These are phyloP conservation scores for Clitopilus passeckerianus DNA, from an alignment of 768 basidiomycete species.

Conservation along the genomic window DNA sequence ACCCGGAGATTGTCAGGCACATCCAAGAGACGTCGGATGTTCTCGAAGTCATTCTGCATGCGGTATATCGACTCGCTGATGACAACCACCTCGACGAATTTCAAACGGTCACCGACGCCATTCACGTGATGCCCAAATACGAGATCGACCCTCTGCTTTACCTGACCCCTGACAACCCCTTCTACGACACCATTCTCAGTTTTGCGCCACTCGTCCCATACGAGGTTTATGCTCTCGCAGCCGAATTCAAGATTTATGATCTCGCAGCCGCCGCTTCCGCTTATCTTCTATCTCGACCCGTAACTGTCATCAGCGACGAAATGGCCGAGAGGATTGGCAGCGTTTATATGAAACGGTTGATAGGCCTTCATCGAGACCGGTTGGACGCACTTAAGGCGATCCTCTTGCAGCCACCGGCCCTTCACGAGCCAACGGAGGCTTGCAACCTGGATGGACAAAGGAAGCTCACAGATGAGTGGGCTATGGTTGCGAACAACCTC, in stretches of 20 bases:
- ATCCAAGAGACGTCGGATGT: constrained; percentile 37
- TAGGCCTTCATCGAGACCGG: constrained; percentile 18
- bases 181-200: constrained; percentile 20
- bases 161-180: constrained; percentile 18
- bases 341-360: constrained; percentile 20
- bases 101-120: constrained; percentile 32
- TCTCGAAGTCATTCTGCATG: constrained; percentile 50
- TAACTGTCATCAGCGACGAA: constrained; percentile 20
- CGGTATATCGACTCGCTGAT: constrained; percentile 42
- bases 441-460: constrained; percentile 28
- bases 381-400: constrained; percentile 18
- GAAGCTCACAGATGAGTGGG: constrained; percentile 30
- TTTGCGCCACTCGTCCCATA: constrained; percentile 25
- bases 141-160: constrained; percentile 12
- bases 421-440: constrained; percentile 19
- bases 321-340: constrained; percentile 19
- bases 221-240: constrained; percentile 34
- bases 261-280: constrained; percentile 28
- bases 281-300: constrained; percentile 18
- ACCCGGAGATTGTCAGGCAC: constrained; percentile 15
- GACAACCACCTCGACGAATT: constrained; percentile 45
- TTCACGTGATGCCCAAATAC: constrained; percentile 23
- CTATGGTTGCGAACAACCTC: constrained; percentile 26
- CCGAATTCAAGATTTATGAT: constrained; percentile 22
- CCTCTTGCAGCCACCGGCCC: constrained; percentile 21